Base-by-base conservation (phyloP, 1,284 basidiomycete genomes). In the Trichosporon ovoides region DNA sequence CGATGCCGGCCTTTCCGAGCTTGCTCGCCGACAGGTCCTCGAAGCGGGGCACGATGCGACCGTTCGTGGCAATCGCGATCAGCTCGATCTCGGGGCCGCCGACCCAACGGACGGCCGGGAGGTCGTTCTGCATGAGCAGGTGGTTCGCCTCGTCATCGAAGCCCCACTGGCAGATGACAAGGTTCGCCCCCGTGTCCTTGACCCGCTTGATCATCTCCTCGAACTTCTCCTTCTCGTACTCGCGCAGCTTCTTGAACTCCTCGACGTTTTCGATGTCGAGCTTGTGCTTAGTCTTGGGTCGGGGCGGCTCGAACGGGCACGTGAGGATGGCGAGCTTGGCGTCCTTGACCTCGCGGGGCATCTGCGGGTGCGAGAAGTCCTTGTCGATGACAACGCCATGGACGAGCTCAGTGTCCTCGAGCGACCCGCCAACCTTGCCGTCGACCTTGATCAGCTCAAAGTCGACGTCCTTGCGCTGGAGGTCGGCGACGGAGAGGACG, bases 141-240 rank as follows among this genome's bases (percentile, higher is more conserved):
- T 98, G 95, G 76, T 99, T 99, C 57, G 95, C 95, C 80, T 98
- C 95, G 75, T 99, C 96, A 73, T 99, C 95, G 75, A 99, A 99
- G 64, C 95, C 95, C 95, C 95, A 99, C 77, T 98, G 96, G 78
- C 95, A 98, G 69, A 99, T 96, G 67, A 98, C 95, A 59, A 99
- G 80, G 78, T 99, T 98, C 24, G 96, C 94, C 33, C 96, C 95
- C n/a, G 92, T 89, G 71, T 97, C 89, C 79, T 98, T 97, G 65
- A 98, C 94, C 73, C 85, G 72, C 78, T 89, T 88, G 79, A 98
- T 98, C 96, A 98, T 98, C 71, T 93, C 87, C 67, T 85, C 82
- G 71, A 98, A 98, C 80, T 95, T 98, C 71, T 88, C 87, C 79
- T 89, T 90, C 80, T 98, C 96, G 75, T 98, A 98, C 63, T 87